Evolutionary conservation across 2,329 filamentous ascomycete genomes (phyloP).

Genomic region (Colletotrichum somersetense): DNA sequence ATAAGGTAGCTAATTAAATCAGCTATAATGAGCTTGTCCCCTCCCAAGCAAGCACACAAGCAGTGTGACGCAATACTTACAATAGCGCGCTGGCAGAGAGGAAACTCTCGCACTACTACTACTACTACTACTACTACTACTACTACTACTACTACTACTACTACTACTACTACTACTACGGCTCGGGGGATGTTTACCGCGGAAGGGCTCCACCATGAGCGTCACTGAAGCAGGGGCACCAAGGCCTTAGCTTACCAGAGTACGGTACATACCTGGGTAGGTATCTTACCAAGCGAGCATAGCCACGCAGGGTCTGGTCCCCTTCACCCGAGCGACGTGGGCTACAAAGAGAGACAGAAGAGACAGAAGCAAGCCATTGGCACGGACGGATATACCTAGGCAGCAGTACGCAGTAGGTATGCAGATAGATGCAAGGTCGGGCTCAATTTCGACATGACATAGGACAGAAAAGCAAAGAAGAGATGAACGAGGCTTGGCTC

Average conservation of each 20-base stretch:
- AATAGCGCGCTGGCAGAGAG: conserved; percentile 31
- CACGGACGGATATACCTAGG: conserved; percentile 6
- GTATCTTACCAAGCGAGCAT: conserved; percentile 22
- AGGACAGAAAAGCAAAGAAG: conserved; percentile 13
- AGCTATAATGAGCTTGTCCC: conserved; percentile 1
- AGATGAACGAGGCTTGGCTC: conserved; percentile 24
- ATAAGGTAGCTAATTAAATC: too few species aligned
- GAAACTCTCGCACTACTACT: conserved; percentile 17
- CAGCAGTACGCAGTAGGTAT: conserved; percentile 8
- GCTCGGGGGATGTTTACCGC: conserved; percentile 28
- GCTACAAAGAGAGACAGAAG: conserved; percentile 5
- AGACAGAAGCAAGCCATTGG: conserved; percentile 14
- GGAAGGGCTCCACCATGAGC: conserved; percentile 20
- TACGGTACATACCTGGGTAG: neutral
- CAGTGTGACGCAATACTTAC: conserved; percentile 37
- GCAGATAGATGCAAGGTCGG: conserved; percentile 26
- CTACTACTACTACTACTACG: neutral
- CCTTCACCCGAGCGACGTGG: conserved; percentile 39
- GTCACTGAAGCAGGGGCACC: conserved; percentile 31
- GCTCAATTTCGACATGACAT: conserved; percentile 19
- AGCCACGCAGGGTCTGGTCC: conserved; percentile 42
- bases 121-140: too few species aligned
- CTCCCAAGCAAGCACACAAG: conserved; percentile 20
- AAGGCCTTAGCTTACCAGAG: conserved; percentile 7
- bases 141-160: neutral